Evolutionary conservation across 352 stramenopile species (phyloP).

Genomic region (Plasmopara halstedii): DNA sequence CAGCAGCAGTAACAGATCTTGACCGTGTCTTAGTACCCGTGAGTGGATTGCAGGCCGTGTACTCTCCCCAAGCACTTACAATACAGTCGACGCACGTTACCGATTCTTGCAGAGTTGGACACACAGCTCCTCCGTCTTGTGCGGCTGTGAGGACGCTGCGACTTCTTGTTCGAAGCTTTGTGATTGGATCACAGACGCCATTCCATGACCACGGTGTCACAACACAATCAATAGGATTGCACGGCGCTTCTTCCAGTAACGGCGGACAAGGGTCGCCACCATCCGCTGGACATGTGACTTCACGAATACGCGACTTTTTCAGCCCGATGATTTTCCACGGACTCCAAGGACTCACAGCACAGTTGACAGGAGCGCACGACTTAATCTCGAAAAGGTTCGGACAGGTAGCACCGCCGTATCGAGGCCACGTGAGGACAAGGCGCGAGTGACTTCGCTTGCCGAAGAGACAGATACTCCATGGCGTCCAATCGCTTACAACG

Average conservation of each 20-base stretch:
- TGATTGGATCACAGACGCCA: slow-evolving; percentile 24
- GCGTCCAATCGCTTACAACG: slow-evolving; percentile 32
- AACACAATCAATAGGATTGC: slow-evolving; percentile 33
- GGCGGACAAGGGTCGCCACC: slow-evolving; percentile 38
- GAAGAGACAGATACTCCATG: slow-evolving; percentile 31
- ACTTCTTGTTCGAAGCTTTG: slow-evolving; percentile 22
- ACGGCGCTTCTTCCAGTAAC: slow-evolving; percentile 29
- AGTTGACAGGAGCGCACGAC: slow-evolving; percentile 33
- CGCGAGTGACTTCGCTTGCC: slow-evolving; percentile 30
- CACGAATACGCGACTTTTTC: slow-evolving; percentile 33
- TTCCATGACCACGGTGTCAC: slow-evolving; percentile 36
- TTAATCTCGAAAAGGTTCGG: slow-evolving; percentile 21
- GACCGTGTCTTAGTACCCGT: slow-evolving; percentile 35
- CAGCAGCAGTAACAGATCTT: slow-evolving; percentile 21
- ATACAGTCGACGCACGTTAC: slow-evolving; percentile 33
- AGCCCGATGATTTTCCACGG: slow-evolving; percentile 26
- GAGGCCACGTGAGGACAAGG: slow-evolving; percentile 20
- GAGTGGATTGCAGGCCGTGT: slow-evolving; percentile 34
- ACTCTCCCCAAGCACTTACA: slow-evolving; percentile 33
- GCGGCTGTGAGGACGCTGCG: slow-evolving; percentile 23
- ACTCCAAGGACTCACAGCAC: slow-evolving; percentile 28
- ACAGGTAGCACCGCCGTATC: slow-evolving; percentile 31
- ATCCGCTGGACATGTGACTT: slow-evolving; percentile 26
- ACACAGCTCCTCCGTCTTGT: slow-evolving; percentile 32
- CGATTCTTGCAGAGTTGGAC: slow-evolving; percentile 30